Base-by-base conservation (phyloP, 176 grass and related monocot species). In the Metroxylon sagu region DNA sequence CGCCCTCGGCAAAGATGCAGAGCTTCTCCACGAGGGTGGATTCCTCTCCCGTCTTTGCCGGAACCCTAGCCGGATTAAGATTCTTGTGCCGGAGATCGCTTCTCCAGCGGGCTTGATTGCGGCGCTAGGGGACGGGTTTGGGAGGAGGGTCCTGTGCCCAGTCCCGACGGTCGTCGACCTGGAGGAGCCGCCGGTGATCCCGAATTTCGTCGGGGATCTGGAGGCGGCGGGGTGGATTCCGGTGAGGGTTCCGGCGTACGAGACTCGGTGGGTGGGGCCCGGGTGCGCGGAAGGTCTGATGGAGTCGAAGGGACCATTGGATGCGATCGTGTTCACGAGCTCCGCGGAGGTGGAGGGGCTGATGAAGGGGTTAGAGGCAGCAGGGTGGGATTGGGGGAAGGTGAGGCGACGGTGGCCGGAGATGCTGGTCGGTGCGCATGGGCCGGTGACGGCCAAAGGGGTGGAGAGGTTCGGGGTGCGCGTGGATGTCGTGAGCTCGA, bases 251-350 rank as follows among this genome's bases (percentile, higher is more conserved):
- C 64, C 68, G 49, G 83, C 91, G 4, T 96, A 96, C 50, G 64
- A 75, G 68, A 96, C 86, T 14, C 53, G 68, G 25, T 90, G 86
- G 91, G 57, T 60, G 10, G 91, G 91, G 1, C 80, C 86, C 16
- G 48, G 65, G 51, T 90, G 86, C 67, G 64, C 50, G 30, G 71
- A 70, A 7, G 4, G 2, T 17, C 49, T 96, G 31, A 61, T 90
- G 48, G 68, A 28, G 18, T 29, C 62, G 18, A 72, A 49, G 51
- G 79, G 59, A 35, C 4, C 62, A 58, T 55, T 59, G 48, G 86
- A 96, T 64, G 91, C 86, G 50, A 56, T 90, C 57, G 67, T 96
- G 61, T 96, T 96, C 86, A 96, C 91, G 7, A 84, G 82, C 81
- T 79, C 80, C 35, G 77, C 83, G 0, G 91, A 96, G 83, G 91